Conservation (phyloP, 345 rosid species). For the Gossypium mustelinum region DNA sequence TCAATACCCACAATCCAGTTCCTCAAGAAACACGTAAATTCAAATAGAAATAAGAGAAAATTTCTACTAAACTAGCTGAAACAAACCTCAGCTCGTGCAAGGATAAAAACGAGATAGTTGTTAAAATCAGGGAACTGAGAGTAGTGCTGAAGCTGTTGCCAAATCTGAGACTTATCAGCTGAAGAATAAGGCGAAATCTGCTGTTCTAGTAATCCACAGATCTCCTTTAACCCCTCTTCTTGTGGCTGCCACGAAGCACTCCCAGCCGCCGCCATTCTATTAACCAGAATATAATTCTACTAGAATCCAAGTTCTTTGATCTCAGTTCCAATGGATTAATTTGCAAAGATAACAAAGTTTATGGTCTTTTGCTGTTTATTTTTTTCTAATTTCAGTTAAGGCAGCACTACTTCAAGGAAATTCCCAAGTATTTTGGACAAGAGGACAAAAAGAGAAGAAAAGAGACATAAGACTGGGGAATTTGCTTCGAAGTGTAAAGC, state of each 20-base stretch:
- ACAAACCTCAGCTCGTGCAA: slow-evolving; percentile 77
- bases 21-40: background rate
- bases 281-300: background rate
- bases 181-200: slow-evolving; percentile 83
- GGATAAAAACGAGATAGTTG: slow-evolving; percentile 88
- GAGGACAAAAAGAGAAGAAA: background rate
- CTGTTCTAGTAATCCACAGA: slow-evolving; percentile 76
- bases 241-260: slow-evolving; percentile 75
- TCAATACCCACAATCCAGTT: slow-evolving; percentile 10
- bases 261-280: slow-evolving; percentile 41
- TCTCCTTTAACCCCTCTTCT: slow-evolving; percentile 81
- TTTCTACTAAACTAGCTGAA: background rate
- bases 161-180: slow-evolving; percentile 87
- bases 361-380: background rate
- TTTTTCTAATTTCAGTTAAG: background rate
- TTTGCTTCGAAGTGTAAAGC: background rate
- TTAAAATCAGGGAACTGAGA: slow-evolving; percentile 94
- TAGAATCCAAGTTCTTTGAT: background rate
- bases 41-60: background rate
- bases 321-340: background rate
- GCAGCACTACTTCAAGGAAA: background rate
- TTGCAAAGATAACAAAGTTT: background rate
- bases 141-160: slow-evolving; percentile 90
- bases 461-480: background rate
- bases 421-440: background rate